These are phyloP conservation scores for Pistacia atlantica DNA, from an alignment of 345 rosid species.

Conservation along the genomic window DNA sequence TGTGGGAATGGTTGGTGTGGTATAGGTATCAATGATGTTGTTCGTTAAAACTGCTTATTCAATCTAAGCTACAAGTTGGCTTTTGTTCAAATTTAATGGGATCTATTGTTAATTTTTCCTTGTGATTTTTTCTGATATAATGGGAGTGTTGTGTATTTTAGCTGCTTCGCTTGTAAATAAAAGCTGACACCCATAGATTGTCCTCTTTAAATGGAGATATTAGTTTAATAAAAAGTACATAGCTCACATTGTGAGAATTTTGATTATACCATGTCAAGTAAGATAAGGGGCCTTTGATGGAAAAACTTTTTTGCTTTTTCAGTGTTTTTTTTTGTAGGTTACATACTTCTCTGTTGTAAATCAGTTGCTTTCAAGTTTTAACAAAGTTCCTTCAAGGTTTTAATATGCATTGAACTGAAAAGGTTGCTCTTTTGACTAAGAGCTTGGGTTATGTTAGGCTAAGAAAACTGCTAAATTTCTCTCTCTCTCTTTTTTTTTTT, in stretches of 20 bases:
- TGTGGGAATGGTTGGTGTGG: not conserved
- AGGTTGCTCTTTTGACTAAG: not conserved
- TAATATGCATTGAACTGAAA: constrained; percentile 1
- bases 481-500: not conserved
- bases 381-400: not conserved
- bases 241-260: not conserved
- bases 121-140: not conserved
- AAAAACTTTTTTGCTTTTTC: constrained; percentile 1
- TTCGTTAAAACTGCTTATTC: constrained; percentile 2
- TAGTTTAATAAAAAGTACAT: not conserved
- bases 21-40: not conserved
- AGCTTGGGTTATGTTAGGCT: constrained; percentile 8
- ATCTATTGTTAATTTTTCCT: constrained; percentile 7
- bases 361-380: not conserved
- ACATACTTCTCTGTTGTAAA: constrained; percentile 1
- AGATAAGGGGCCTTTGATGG: not conserved
- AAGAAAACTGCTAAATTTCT: too few species aligned
- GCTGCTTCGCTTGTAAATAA: constrained; percentile 15
- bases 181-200: not conserved
- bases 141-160: not conserved
- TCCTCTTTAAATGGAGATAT: not conserved
- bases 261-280: constrained; percentile 8
- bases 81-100: constrained; percentile 15
- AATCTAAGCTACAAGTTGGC: constrained; percentile 6
- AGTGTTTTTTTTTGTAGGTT: constrained; percentile 3